Base-by-base conservation (phyloP, 2,329 filamentous ascomycete genomes). In the Rugonectria rugulosa region DNA sequence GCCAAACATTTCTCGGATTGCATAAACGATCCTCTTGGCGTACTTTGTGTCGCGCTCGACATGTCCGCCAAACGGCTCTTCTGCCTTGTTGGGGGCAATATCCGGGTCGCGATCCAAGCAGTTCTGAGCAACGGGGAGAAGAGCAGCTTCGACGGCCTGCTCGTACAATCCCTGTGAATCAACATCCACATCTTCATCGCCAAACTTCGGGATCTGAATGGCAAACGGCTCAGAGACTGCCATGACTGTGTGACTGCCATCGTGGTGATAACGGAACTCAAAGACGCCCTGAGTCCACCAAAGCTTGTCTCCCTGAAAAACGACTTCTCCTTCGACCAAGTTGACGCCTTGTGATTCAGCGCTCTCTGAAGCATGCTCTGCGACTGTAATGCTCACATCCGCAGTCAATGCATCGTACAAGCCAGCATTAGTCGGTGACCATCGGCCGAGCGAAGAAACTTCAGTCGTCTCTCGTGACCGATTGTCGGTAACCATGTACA, bases 221-320 rank as follows among this genome's bases (percentile, higher is more conserved):
- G 97, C 94, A 67, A 99, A 99, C 0, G 95, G 93, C 64, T 92
- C 85, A 5, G 93, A 97, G 57, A 98, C 90, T 15, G 92, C 87
- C 90, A 99, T 95, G 69, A 96, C 93, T 63, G 90, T 91, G 75
- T 99, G 92, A 67, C 89, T 90, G 52, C 92, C 92, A 64, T 91
- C 88, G 74, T 99, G 95, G 75, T 99, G 95, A 75, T 97, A 97
- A 34, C 95, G 88, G 79, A 99, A 96, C 70, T 99, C 95, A 69
- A 97, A 99, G 3, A 96, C 90, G 50, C 95, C 95, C 58, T 94
- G 90, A 0, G 90, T 96, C 95, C 95, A 99, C 88, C 92, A 99
- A 3, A 97, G 83, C 76, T 96, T 97, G 77, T 98, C 93, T 42
- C 95, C 93, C 9, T 88, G 81, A 70, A 99, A 98, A 11, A 91